These are phyloP conservation scores for Colletotrichum musae DNA, from an alignment of 2,329 filamentous ascomycete genomes.

Conservation along the genomic window DNA sequence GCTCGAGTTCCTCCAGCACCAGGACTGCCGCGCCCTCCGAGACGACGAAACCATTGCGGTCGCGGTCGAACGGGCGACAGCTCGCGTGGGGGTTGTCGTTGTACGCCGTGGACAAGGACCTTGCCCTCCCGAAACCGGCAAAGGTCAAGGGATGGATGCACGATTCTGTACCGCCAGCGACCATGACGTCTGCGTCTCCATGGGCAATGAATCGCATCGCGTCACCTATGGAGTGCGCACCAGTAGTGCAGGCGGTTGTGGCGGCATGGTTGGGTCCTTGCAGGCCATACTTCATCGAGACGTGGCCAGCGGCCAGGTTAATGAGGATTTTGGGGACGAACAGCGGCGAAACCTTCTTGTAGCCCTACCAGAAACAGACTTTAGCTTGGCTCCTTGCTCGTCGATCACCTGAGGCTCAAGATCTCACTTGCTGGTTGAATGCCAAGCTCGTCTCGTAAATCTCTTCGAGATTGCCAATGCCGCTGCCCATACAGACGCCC, in stretches of 20 bases:
- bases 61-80: conserved; percentile 89
- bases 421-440: conserved; percentile 79
- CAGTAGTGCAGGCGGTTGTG: conserved; percentile 96
- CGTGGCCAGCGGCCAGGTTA: conserved; percentile 94
- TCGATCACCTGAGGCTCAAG: conserved; percentile 36
- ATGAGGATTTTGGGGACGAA: conserved; percentile 95
- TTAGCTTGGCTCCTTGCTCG: conserved; percentile 34
- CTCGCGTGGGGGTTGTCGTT: conserved; percentile 80
- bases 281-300: conserved; percentile 93
- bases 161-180: conserved; percentile 94
- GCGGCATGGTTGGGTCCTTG: conserved; percentile 92
- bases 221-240: conserved; percentile 94
- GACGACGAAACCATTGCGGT: conserved; percentile 89
- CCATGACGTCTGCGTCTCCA: conserved; percentile 94
- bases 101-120: conserved; percentile 86
- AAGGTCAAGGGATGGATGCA: conserved; percentile 96
- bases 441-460: conserved; percentile 87
- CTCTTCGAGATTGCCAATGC: conserved; percentile 94
- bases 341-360: conserved; percentile 91
- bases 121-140: conserved; percentile 89
- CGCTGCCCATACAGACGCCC: conserved; percentile 93
- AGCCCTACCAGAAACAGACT: conserved; percentile 71
- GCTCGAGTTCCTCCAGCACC: conserved; percentile 90
- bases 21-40: conserved; percentile 92
- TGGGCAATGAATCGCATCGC: conserved; percentile 92